phyloP scores from a whole-genome alignment of 2,329 filamentous ascomycete species.

The Monosporascus sp. region DNA sequence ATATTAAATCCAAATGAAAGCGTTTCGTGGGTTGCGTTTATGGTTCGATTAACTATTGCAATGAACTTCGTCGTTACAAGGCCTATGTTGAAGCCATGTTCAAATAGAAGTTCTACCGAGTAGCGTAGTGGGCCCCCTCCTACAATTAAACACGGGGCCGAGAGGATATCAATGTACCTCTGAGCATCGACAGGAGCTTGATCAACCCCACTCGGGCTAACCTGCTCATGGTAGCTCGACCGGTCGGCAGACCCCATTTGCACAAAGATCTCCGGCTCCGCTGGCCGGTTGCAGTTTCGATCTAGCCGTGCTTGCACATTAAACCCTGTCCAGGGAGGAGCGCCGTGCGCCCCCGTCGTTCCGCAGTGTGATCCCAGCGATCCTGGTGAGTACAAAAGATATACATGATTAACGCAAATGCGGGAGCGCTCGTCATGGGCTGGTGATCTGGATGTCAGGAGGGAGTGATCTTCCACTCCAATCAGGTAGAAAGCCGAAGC shows the following conservation, averaged over 20 bases:
- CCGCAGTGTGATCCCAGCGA: background rate
- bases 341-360: background rate
- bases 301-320: conserved; percentile 27
- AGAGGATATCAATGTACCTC: no score
- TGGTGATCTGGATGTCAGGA: background rate
- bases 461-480: conserved; percentile 9
- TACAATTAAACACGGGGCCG: no score
- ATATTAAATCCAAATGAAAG: no score
- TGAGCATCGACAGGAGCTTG: conserved; percentile 13
- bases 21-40: no score
- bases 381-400: background rate
- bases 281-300: conserved; percentile 28
- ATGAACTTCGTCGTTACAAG: no score
- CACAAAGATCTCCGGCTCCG: conserved; percentile 31
- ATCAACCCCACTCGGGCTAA: conserved; percentile 20
- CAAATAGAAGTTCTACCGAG: no score
- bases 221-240: conserved; percentile 31
- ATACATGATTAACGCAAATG: conserved; percentile 3
- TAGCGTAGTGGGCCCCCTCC: no score
- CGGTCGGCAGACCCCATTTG: conserved; percentile 32
- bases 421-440: background rate
- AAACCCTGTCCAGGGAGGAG: background rate
- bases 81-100: no score
- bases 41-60: no score
- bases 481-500: conserved; percentile 23